These are phyloP conservation scores for Arabidopsis suecica DNA, from an alignment of 345 rosid species.

Conservation along the genomic window DNA sequence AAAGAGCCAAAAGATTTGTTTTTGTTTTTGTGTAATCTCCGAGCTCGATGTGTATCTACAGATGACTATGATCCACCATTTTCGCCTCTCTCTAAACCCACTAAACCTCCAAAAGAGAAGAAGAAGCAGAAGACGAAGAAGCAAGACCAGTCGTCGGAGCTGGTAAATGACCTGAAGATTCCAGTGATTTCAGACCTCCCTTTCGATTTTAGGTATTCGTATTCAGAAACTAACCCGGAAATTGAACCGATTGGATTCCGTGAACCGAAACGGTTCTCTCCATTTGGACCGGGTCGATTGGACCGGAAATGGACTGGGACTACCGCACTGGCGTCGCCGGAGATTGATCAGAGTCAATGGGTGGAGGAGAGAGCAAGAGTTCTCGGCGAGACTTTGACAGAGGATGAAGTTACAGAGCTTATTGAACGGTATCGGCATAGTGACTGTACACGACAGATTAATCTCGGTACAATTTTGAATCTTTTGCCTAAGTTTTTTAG, in stretches of 20 bases:
- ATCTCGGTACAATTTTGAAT: constrained; percentile 59
- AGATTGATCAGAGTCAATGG: constrained; percentile 47
- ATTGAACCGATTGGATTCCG: constrained; percentile 79
- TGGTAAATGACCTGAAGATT: not conserved
- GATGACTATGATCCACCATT: constrained; percentile 48
- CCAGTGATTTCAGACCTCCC: constrained; percentile 67
- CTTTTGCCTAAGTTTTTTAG: not conserved
- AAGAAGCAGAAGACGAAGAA: constrained; percentile 27
- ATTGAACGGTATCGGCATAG: constrained; percentile 83
- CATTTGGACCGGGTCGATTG: constrained; percentile 86
- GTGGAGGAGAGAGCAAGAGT: constrained; percentile 56
- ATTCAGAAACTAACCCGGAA: constrained; percentile 67
- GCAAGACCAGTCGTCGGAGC: constrained; percentile 30
- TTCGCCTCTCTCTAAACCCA: constrained; percentile 39
- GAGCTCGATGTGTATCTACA: constrained; percentile 41
- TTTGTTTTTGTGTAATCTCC: constrained; percentile 20
- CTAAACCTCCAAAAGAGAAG: constrained; percentile 28
- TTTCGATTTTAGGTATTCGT: constrained; percentile 81
- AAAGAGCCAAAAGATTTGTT: constrained; percentile 30
- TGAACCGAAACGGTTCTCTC: constrained; percentile 87
- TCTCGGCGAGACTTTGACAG: constrained; percentile 68
- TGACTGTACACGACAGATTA: constrained; percentile 84
- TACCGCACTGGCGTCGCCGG: constrained; percentile 52
- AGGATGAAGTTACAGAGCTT: constrained; percentile 70
- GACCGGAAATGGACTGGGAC: constrained; percentile 90